Percentiles rank a stretch among this genome's conserved stretches.
These are phyloP conservation scores for Podaxis carcinomalis DNA, from an alignment of 768 basidiomycete genomes.

Conservation along the genomic window DNA sequence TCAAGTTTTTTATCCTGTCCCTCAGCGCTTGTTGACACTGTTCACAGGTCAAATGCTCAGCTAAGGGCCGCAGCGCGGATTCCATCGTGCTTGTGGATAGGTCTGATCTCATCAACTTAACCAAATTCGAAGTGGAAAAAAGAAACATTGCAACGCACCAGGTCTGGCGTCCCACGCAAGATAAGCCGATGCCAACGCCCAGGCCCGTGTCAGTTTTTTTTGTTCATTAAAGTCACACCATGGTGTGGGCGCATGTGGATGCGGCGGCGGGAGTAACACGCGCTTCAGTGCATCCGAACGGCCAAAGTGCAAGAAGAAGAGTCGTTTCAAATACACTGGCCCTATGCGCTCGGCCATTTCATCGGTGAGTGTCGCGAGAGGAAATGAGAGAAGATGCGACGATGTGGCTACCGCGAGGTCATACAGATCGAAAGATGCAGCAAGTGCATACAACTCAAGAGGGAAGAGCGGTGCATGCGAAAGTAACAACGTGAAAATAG, in stretches of 20 bases:
- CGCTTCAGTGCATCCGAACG: constrained; percentile 80
- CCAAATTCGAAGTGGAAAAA: constrained; percentile 1
- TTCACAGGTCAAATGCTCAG: constrained; percentile 65
- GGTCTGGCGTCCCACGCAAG: constrained; percentile 82
- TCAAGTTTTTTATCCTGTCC: constrained; percentile 63
- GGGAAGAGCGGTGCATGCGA: constrained; percentile 66
- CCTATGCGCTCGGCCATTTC: constrained; percentile 68
- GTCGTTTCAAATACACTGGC: constrained; percentile 70
- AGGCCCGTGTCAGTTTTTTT: constrained; percentile 75
- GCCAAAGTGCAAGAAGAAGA: constrained; percentile 83
- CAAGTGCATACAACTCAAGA: constrained; percentile 68
- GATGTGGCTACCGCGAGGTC: constrained; percentile 76
- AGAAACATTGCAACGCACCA: constrained; percentile 37
- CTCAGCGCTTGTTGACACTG: constrained; percentile 60
- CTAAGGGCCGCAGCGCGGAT: constrained; percentile 63
- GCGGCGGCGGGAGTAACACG: constrained; percentile 69
- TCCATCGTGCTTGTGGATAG: constrained; percentile 72
- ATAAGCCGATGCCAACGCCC: constrained; percentile 80
- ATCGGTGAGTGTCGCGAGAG: constrained; percentile 65
- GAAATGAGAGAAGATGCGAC: constrained; percentile 68
- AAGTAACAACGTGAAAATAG: constrained; percentile 57
- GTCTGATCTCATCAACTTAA: constrained; percentile 37
- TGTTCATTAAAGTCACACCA: constrained; percentile 71
- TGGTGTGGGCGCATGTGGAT: constrained; percentile 67
- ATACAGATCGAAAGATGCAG: constrained; percentile 60